phyloP scores from a whole-genome alignment of 306 rosid genomes.

The Inga leiocalycina region DNA sequence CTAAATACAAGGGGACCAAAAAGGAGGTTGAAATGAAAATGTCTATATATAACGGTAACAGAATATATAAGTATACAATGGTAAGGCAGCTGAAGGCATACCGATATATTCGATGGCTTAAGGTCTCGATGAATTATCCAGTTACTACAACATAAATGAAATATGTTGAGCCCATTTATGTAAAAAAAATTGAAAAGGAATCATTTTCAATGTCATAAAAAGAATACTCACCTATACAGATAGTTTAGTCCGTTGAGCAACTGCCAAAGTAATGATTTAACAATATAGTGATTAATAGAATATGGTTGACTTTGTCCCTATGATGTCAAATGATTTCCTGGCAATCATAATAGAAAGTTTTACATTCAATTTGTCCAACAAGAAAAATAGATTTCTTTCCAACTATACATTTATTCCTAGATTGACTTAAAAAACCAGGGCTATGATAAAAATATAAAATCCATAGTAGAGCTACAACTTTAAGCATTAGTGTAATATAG shows the following conservation, averaged over 20 bases:
- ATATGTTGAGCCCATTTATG: slow-evolving; percentile 26
- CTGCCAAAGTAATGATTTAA: slow-evolving; percentile 93
- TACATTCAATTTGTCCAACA: background rate
- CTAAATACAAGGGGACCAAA: background rate
- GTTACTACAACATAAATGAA: slow-evolving; percentile 59
- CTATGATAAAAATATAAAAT: slow-evolving; percentile 6
- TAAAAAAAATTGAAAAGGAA: slow-evolving; percentile 24
- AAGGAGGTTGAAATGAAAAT: background rate
- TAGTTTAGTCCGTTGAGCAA: slow-evolving; percentile 92
- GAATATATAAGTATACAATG: background rate
- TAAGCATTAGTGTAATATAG: slow-evolving; percentile 1
- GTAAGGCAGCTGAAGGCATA: slow-evolving; percentile 36
- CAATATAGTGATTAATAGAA: slow-evolving; percentile 74
- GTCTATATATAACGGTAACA: background rate
- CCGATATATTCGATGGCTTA: slow-evolving; percentile 97
- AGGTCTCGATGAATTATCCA: slow-evolving; percentile 96
- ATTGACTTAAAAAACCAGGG: slow-evolving; percentile 8
- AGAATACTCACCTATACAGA: slow-evolving; percentile 70
- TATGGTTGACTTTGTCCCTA: slow-evolving; percentile 84
- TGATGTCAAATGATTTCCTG: slow-evolving; percentile 97
- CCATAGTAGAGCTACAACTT: slow-evolving; percentile 1
- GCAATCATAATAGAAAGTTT: slow-evolving; percentile 36
- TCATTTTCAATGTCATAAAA: slow-evolving; percentile 24
- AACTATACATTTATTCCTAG: slow-evolving; percentile 9
- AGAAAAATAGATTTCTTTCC: slow-evolving; percentile 25